Conservation (phyloP, 139 green algal genomes). For the Deuterostichococcus epilithicus region DNA sequence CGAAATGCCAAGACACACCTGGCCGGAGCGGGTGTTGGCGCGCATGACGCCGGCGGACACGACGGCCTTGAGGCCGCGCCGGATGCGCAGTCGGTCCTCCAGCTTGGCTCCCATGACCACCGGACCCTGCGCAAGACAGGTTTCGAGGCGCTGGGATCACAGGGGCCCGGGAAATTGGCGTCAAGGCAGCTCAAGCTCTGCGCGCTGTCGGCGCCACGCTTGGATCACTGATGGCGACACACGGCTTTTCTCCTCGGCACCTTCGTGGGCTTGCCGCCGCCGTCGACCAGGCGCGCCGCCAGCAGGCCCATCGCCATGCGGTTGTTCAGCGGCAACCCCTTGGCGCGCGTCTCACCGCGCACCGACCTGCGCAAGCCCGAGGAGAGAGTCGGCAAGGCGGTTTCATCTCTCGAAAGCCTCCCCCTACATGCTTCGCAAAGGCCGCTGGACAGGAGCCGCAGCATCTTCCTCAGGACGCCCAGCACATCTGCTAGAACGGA, state of each 20-base stretch:
- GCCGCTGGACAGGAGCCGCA: too few species aligned
- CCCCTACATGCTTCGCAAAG: too few species aligned
- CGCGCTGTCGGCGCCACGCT: too few species aligned
- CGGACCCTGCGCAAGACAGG: slow-evolving; percentile 9
- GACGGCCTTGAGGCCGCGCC: slow-evolving; percentile 34
- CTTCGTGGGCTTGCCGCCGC: slow-evolving; percentile 41
- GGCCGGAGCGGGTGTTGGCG: slow-evolving; percentile 23
- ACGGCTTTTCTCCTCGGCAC: slow-evolving; percentile 5
- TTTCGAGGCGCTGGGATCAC: too few species aligned
- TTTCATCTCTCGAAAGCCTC: too few species aligned
- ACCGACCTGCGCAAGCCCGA: neutral
- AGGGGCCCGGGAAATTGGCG: too few species aligned
- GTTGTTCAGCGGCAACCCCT: slow-evolving; percentile 25
- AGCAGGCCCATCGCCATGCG: slow-evolving; percentile 37
- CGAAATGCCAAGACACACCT: neutral
- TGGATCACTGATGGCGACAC: too few species aligned
- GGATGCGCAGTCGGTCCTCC: slow-evolving; percentile 43
- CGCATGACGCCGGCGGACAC: slow-evolving; percentile 39
- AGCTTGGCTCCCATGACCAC: slow-evolving; percentile 48
- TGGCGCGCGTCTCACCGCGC: slow-evolving; percentile 54
- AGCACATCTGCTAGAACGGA: too few species aligned
- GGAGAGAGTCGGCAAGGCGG: neutral
- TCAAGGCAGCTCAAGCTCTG: too few species aligned
- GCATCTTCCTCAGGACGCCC: too few species aligned
- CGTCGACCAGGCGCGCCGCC: slow-evolving; percentile 40